A percentile compares a stretch with the other conserved stretches of the same genome.
These are phyloP conservation scores for Paramyrothecium roridum DNA, from an alignment of 2,329 filamentous ascomycete species.

Conservation along the genomic window DNA sequence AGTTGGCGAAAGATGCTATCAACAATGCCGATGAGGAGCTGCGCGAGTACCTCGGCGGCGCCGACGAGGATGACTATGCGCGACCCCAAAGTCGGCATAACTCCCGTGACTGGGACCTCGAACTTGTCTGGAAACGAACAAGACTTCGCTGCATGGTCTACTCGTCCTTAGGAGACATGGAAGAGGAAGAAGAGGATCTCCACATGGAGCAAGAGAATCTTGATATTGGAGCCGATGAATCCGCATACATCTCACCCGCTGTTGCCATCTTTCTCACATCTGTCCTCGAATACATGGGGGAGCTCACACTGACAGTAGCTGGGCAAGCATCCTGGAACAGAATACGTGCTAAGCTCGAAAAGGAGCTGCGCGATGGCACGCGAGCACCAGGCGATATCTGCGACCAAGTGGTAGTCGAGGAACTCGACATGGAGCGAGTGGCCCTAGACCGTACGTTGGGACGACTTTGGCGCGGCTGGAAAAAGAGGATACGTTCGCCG, in stretches of 20 bases:
- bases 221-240: conserved; percentile 54
- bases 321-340: conserved; percentile 79
- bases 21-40: conserved; percentile 82
- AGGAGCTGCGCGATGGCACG: conserved; percentile 52
- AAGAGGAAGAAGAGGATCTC: conserved; percentile 94
- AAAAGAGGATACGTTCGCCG: conserved; percentile 72
- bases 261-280: conserved; percentile 96
- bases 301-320: conserved; percentile 83
- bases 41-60: conserved; percentile 78
- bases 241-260: conserved; percentile 77
- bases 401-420: conserved; percentile 77
- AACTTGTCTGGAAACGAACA: conserved; percentile 90
- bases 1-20: conserved; percentile 81
- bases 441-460: conserved; percentile 87
- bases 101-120: conserved; percentile 75
- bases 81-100: conserved; percentile 47
- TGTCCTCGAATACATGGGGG: conserved; percentile 89
- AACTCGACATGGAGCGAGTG: conserved; percentile 88
- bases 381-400: conserved; percentile 45
- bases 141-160: conserved; percentile 97
- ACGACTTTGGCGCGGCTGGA: conserved; percentile 91
- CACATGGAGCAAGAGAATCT: conserved; percentile 80
- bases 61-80: conserved; percentile 68
- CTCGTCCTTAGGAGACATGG: conserved; percentile 91
- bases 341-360: conserved; percentile 55